Base-by-base conservation (phyloP, 306 rosid genomes). In the Glycine latifolia region DNA sequence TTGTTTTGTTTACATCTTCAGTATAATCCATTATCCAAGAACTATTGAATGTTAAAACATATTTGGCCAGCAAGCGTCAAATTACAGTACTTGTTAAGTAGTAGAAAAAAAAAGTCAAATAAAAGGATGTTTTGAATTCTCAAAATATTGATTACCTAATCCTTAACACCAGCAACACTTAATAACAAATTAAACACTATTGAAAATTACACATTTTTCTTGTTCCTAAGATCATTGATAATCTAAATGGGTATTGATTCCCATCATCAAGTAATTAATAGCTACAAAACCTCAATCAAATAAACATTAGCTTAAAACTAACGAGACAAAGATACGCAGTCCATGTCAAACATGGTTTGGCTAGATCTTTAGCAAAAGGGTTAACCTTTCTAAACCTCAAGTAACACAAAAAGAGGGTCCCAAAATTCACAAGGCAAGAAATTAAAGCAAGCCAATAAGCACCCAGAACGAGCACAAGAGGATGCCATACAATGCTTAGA, bases 401-500 rank as follows among this genome's bases (percentile, higher is more conserved):
- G 16, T 85, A 90, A 53, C 91, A 89, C 0, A 87, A 48, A 12
- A 84, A 78, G 0, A 91, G 86, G 3, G 90, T 85, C 0, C 70
- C 91, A 50, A 86, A 75, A 63, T 91, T 74, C 16, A 88, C 39
- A 26, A 82, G 10, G 37, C 90, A 78, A 6, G 88, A 77, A 7
- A 85, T 0, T 0, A 2, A 72, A 12, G 56, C 95, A 31, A 90
- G 62, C 86, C 85, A 78, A 72, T 76, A 58, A 1, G 82, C 81
- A 11, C 78, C 74, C n/a, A 83, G 67, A 61, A 78, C 82, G 4
- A 90, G 92, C 56, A 89, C 97, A 14, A 90, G 65, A 0, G 98
- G 97, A 52, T 77, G 85, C 97, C 98, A 94, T 35, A 82, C 84
- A 0, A 91, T 50, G 89, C 90, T 83, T 0, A 90, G 41, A 0